Conservation (phyloP, 2,329 filamentous ascomycete genomes). For the Trichophyton mentagrophytes region DNA sequence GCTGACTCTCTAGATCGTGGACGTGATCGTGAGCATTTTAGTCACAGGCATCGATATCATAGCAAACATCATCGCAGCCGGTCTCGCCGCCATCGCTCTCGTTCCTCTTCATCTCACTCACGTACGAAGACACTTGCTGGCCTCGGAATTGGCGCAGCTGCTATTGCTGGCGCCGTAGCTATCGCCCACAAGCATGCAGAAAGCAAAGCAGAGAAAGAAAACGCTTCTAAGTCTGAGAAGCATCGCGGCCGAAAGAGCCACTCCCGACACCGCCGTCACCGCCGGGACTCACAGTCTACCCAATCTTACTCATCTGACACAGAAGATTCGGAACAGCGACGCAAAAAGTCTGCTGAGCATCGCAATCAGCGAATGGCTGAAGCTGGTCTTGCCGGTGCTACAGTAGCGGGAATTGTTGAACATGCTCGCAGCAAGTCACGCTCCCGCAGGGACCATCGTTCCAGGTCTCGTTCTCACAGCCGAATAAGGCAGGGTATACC, state of each 20-base stretch:
- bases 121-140: slow-evolving; percentile 42
- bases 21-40: slow-evolving; percentile 23
- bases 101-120: slow-evolving; percentile 36
- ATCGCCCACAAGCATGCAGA: slow-evolving; percentile 43
- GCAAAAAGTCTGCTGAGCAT: slow-evolving; percentile 41
- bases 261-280: slow-evolving; percentile 30
- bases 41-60: slow-evolving; percentile 19
- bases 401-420: slow-evolving; percentile 49
- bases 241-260: slow-evolving; percentile 36
- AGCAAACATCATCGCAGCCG: slow-evolving; percentile 8
- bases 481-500: slow-evolving; percentile 45
- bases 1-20: slow-evolving; percentile 29
- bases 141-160: slow-evolving; percentile 42
- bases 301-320: slow-evolving; percentile 27
- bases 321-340: slow-evolving; percentile 44
- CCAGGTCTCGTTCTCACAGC: slow-evolving; percentile 34
- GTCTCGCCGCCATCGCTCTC: slow-evolving; percentile 28
- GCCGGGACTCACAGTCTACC: slow-evolving; percentile 18
- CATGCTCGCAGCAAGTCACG: slow-evolving; percentile 46
- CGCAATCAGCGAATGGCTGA: slow-evolving; percentile 48
- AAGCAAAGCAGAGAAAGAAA: slow-evolving; percentile 35
- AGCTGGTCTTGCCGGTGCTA: slow-evolving; percentile 50
- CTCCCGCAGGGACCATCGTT: slow-evolving; percentile 33
- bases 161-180: slow-evolving; percentile 48
- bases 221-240: slow-evolving; percentile 16